Conservation (phyloP, 2,329 filamentous ascomycete species). For the Beauveria sp. region DNA sequence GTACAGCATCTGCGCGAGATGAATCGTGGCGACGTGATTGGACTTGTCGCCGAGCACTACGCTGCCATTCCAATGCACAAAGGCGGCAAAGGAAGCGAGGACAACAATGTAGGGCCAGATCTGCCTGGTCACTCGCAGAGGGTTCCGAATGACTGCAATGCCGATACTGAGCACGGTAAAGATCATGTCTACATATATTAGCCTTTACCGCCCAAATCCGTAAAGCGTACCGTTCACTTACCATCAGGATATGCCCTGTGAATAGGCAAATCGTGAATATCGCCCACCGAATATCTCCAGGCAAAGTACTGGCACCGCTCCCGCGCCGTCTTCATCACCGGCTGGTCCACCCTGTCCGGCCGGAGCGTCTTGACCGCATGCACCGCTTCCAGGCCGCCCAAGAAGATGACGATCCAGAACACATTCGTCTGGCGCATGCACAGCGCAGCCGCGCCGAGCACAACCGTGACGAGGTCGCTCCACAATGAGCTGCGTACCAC, state of each 20-base stretch:
- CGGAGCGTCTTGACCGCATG: constrained; percentile 41
- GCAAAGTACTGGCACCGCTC: constrained; percentile 31
- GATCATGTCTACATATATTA: constrained; percentile 37
- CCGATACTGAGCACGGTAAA: constrained; percentile 56
- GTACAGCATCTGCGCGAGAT: constrained; percentile 89
- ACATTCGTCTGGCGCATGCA: constrained; percentile 91
- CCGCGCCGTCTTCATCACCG: constrained; percentile 23
- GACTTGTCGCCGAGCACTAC: constrained; percentile 93
- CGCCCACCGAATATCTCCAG: constrained; percentile 40
- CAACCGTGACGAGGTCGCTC: constrained; percentile 38
- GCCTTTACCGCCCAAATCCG: constrained; percentile 13
- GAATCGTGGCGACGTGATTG: constrained; percentile 84
- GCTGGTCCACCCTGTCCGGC: constrained; percentile 24
- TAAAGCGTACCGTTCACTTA: constrained; percentile 22
- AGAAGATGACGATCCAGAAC: constrained; percentile 83
- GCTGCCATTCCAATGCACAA: constrained; percentile 80
- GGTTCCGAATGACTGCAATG: constrained; percentile 47
- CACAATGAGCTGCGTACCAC: constrained; percentile 21
- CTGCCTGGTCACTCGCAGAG: constrained; percentile 35
- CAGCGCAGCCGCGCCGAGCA: constrained; percentile 58
- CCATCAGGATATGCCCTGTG: constrained; percentile 42
- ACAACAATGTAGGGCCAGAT: constrained; percentile 56
- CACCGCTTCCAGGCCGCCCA: constrained; percentile 54
- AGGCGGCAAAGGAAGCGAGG: constrained; percentile 59
- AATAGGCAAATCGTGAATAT: constrained; percentile 48